phyloP scores from a whole-genome alignment of 192 early-diverging fungal genomes.

The Entomortierella beljakovae region DNA sequence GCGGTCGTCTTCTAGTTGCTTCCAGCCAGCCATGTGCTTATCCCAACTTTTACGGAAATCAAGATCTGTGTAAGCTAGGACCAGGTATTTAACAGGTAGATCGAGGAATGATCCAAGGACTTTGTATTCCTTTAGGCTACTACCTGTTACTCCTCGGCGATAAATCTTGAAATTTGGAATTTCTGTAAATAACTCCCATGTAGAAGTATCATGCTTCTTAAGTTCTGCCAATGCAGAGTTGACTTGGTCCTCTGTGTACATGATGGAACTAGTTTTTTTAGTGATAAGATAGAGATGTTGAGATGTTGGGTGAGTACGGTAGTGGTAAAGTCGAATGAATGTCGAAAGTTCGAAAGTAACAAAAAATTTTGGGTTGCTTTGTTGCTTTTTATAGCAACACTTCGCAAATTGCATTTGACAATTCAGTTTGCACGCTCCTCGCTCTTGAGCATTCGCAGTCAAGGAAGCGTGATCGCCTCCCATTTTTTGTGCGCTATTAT shows the following conservation, averaged over 20 bases:
- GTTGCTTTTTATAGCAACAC: neutral
- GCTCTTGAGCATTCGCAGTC: neutral
- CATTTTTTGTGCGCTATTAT: neutral
- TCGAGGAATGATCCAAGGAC: conserved; percentile 57
- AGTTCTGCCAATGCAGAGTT: conserved; percentile 32
- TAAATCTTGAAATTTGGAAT: conserved; percentile 54
- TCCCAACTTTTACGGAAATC: conserved; percentile 63
- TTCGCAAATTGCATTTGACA: neutral
- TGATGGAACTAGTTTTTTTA: neutral
- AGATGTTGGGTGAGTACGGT: neutral
- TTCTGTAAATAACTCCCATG: conserved; percentile 55
- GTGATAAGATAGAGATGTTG: neutral
- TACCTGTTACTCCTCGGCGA: conserved; percentile 47
- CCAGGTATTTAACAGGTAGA: conserved; percentile 47
- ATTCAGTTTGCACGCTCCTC: neutral
- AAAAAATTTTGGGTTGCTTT: neutral
- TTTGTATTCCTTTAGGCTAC: conserved; percentile 61
- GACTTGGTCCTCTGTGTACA: conserved; percentile 46
- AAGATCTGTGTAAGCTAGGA: conserved; percentile 60
- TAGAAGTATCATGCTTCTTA: conserved; percentile 12
- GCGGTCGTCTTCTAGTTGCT: conserved; percentile 35
- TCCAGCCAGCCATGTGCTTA: conserved; percentile 56
- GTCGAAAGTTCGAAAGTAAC: neutral
- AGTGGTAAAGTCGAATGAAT: too few species aligned
- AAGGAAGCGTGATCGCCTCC: neutral